phyloP scores from a whole-genome alignment of 257 asterid genomes.

The Pogostemon cablin region DNA sequence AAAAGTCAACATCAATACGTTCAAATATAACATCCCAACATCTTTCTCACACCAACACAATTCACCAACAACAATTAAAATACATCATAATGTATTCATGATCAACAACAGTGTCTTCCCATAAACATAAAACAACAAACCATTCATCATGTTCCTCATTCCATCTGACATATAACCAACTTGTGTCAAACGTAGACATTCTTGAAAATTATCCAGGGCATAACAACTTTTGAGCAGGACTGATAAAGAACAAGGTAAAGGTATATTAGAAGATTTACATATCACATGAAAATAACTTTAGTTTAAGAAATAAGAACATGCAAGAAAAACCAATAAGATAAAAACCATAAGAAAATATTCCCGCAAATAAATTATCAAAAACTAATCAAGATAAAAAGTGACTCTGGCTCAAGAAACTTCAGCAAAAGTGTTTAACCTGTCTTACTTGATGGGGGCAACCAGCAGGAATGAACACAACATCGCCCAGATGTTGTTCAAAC shows the following conservation, averaged over 20 bases:
- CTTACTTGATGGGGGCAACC: constrained; percentile 94
- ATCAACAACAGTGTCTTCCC: too few species aligned
- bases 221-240: constrained; percentile 80
- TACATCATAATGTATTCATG: too few species aligned
- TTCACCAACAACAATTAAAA: too few species aligned
- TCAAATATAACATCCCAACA: too few species aligned
- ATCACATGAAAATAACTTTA: not conserved
- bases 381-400: too few species aligned
- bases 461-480: constrained; percentile 84
- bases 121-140: too few species aligned
- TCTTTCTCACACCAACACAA: too few species aligned
- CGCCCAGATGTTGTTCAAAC: constrained; percentile 83
- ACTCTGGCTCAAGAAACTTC: too few species aligned
- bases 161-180: not conserved
- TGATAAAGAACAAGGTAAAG: constrained; percentile 28
- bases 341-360: not conserved
- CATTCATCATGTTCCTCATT: too few species aligned
- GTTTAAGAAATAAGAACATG: not conserved
- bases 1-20: too few species aligned
- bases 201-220: constrained; percentile 69
- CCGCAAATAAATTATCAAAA: not conserved
- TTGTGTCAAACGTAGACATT: constrained; percentile 61
- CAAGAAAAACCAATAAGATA: constrained; percentile 5
- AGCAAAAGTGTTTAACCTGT: constrained; percentile 43
- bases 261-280: constrained; percentile 14